A percentile compares a stretch with the other conserved stretches of the same genome.
Evolutionary conservation across 768 basidiomycete species (phyloP).

Genomic region (Cystobasidium onofrii): DNA sequence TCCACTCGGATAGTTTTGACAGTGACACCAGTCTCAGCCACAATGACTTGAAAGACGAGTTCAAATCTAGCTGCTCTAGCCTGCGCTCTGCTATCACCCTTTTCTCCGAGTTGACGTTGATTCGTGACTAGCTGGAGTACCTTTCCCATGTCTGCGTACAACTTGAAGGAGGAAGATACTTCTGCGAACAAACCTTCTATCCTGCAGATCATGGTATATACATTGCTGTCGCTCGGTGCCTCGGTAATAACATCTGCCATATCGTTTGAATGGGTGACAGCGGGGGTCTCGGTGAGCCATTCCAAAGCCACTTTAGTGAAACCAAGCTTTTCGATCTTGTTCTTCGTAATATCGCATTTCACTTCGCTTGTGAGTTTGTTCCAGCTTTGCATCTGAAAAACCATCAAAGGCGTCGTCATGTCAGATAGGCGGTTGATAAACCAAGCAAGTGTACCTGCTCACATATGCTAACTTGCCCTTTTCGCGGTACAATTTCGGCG

Average conservation of each 20-base stretch:
- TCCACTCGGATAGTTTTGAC: constrained; percentile 2
- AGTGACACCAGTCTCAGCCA: constrained; percentile 8
- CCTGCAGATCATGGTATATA: constrained; percentile 3
- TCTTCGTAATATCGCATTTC: constrained; percentile 22
- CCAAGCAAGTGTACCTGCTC: no score
- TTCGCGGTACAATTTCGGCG: constrained; percentile 9
- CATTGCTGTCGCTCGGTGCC: not conserved
- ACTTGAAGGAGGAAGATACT: not conserved
- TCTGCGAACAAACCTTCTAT: constrained; percentile 16
- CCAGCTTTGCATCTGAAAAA: constrained; percentile 10
- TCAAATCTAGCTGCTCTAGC: constrained; percentile 4
- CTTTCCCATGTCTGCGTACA: constrained; percentile 28
- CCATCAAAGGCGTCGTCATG: not conserved
- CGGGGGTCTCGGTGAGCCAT: not conserved
- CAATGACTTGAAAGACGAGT: constrained; percentile 6
- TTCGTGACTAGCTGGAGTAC: constrained; percentile 18
- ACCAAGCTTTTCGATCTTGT: constrained; percentile 2
- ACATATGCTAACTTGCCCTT: constrained; percentile 15
- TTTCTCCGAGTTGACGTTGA: not conserved
- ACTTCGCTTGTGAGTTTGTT: constrained; percentile 26
- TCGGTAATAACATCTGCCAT: not conserved
- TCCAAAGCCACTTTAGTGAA: constrained; percentile 17
- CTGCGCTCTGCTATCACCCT: constrained; percentile 18
- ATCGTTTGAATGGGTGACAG: not conserved
- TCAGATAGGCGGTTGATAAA: no score